These are phyloP conservation scores for Conticribra guillardii DNA, from an alignment of 108 stramenopile genomes.

Conservation along the genomic window DNA sequence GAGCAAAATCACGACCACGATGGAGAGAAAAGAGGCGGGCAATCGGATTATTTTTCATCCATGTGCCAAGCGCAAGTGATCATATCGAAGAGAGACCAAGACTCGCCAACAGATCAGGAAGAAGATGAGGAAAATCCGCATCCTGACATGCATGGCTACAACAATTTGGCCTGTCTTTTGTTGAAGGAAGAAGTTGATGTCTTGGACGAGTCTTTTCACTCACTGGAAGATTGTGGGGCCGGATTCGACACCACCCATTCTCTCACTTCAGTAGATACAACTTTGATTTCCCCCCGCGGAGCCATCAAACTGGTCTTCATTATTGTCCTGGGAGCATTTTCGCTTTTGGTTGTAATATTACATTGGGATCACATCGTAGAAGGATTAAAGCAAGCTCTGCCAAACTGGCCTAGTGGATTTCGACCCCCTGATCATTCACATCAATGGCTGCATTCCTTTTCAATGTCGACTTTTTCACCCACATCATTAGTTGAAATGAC, in stretches of 20 bases:
- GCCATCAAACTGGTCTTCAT: not conserved
- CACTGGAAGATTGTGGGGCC: not conserved
- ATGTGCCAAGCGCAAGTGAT: no score
- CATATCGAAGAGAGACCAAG: no score
- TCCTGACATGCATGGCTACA: not conserved
- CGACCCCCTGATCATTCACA: no score
- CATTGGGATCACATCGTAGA: not conserved
- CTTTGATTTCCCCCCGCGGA: not conserved
- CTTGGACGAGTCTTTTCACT: not conserved
- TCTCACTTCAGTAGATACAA: not conserved
- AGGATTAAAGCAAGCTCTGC: not conserved
- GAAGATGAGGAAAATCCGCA: no score
- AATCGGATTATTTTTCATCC: no score
- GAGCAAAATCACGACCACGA: no score
- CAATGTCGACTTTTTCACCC: no score
- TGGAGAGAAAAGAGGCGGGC: no score
- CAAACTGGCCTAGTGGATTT: not conserved
- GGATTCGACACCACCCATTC: no score
- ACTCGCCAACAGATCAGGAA: no score
- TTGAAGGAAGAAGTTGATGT: not conserved
- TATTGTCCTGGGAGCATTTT: not conserved
- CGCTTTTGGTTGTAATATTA: not conserved
- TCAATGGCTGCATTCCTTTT: no score
- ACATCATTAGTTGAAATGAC: no score
- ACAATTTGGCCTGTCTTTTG: not conserved